Conservation (phyloP, 2,329 filamentous ascomycete genomes). For the Ophidiomyces ophidiicola region DNA sequence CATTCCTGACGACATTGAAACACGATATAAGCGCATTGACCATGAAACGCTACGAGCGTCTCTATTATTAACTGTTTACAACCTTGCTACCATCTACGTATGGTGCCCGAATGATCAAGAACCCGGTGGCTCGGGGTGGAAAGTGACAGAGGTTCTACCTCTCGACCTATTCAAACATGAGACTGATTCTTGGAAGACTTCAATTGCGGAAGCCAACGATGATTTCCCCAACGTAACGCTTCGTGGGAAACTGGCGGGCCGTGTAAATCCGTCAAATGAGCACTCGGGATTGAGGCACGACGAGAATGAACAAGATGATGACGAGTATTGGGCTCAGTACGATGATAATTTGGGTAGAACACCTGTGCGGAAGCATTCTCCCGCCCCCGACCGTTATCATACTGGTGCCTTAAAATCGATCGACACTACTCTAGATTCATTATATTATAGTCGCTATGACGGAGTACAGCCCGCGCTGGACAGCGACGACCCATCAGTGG, state of each 20-base stretch:
- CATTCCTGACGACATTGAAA: conserved; percentile 43
- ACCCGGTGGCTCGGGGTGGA: conserved; percentile 44
- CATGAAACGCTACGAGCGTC: conserved; percentile 49
- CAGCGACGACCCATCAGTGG: conserved; percentile 48
- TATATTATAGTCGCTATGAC: conserved; percentile 50
- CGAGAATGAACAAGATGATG: conserved; percentile 46
- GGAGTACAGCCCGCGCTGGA: conserved; percentile 55
- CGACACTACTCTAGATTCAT: conserved; percentile 38
- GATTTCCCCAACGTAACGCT: conserved; percentile 21
- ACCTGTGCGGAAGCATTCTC: conserved; percentile 33
- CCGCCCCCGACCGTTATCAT: conserved; percentile 19
- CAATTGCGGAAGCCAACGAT: conserved; percentile 44
- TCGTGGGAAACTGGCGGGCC: no score
- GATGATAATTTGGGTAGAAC: conserved; percentile 44
- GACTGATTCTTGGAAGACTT: conserved; percentile 41
- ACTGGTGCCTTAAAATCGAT: conserved; percentile 22
- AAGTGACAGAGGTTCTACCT: conserved; percentile 46
- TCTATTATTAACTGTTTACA: conserved; percentile 44
- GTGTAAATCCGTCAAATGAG: no score
- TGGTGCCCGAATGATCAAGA: conserved; percentile 50
- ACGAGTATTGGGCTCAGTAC: conserved; percentile 54
- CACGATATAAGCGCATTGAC: conserved; percentile 48
- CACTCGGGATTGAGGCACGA: conserved; percentile 19
- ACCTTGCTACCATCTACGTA: conserved; percentile 44
- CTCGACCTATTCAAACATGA: conserved; percentile 39